Percentiles rank a stretch among this genome's conserved stretches.
Conservation (phyloP, 2,329 filamentous ascomycete genomes). For the Exophiala mesophila region DNA sequence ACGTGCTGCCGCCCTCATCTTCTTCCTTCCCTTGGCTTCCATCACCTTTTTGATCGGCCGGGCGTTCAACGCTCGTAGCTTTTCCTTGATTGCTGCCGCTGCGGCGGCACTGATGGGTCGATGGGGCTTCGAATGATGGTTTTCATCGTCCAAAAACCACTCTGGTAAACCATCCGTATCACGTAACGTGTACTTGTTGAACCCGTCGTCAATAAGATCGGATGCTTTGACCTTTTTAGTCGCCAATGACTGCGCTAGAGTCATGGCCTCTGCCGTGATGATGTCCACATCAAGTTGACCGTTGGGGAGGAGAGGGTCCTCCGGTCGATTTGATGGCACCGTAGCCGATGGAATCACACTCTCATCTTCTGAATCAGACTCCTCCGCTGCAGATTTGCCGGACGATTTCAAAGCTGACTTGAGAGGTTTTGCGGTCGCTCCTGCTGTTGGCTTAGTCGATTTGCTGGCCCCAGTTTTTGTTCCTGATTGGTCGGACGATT, state of each 20-base stretch:
- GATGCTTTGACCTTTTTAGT: slow-evolving; percentile 74
- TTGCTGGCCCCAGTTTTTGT: slow-evolving; percentile 7
- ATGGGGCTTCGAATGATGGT: slow-evolving; percentile 72
- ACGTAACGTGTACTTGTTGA: slow-evolving; percentile 88
- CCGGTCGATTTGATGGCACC: slow-evolving; percentile 8
- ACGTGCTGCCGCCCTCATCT: slow-evolving; percentile 84
- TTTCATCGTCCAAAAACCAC: slow-evolving; percentile 96
- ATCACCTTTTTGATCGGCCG: slow-evolving; percentile 98
- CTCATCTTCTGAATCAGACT: slow-evolving; percentile 34
- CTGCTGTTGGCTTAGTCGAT: neutral
- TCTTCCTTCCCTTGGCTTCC: slow-evolving; percentile 94
- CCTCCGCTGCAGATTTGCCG: neutral
- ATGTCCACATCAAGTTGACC: slow-evolving; percentile 79
- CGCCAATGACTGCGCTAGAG: slow-evolving; percentile 84
- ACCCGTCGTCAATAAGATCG: slow-evolving; percentile 83
- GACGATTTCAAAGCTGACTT: slow-evolving; percentile 29
- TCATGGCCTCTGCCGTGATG: slow-evolving; percentile 99
- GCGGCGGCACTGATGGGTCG: slow-evolving; percentile 90
- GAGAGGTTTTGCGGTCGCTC: slow-evolving; percentile 15
- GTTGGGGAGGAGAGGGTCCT: slow-evolving; percentile 39
- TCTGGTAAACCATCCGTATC: slow-evolving; percentile 89
- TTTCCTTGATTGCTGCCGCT: slow-evolving; percentile 88
- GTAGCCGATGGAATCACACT: slow-evolving; percentile 18
- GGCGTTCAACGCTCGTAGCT: slow-evolving; percentile 85
- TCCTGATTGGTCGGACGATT: slow-evolving; percentile 21